Evolutionary conservation across 1,284 basidiomycete species (phyloP), one percentile per base, ranked within the genome.

Genomic region (Leccinum solheimii): DNA sequence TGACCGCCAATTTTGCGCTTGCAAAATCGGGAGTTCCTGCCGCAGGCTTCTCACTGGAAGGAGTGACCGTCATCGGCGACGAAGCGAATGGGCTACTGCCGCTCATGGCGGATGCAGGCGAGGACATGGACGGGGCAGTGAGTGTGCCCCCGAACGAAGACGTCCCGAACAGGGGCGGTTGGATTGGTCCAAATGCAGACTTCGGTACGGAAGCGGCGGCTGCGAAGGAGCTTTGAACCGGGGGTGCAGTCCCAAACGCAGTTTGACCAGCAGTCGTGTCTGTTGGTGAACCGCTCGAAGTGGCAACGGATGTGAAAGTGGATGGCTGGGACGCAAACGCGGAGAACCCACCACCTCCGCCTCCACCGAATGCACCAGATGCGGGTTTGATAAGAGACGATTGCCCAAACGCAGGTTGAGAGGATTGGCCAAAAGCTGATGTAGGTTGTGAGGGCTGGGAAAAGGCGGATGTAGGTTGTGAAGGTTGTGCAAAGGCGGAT

Each of bases 11-110:
- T 55, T 76, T 79, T 27, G 78, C 76, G 2, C 74, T 67, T 16
- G 72, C 73, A 67, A 86, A 85, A 64, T 82, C 82, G 3, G 81
- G 82, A 45, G 72, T 70, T 13, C 67, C 59, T n/a, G 69, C 59
- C n/a, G 40, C 59, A 7, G 67, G 55, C 58, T 67, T 75, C 14
- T 71, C 72, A 13, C 61, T 60, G 10, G 62, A 69, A 1, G 71
- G 70, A 8, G 68, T 64, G 38, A 73, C 55, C 56, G 69, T 55
- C 70, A 69, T 64, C 55, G 68, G 57, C 51, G 72, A 66, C 27
- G 61, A 54, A 5, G 70, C 69, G 59, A 75, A 78, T 3, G 69
- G 61, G 50, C 71, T 59, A 54, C 62, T 48, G 64, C 65, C 61
- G 26, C 64, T 63, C 26, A 64, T 38, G 40, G 69, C 64, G 1